A percentile compares a stretch with the other conserved stretches of the same genome.
Evolutionary conservation across 2,329 filamentous ascomycete genomes (phyloP).

Genomic region (Trichophyton schoenleinii): DNA sequence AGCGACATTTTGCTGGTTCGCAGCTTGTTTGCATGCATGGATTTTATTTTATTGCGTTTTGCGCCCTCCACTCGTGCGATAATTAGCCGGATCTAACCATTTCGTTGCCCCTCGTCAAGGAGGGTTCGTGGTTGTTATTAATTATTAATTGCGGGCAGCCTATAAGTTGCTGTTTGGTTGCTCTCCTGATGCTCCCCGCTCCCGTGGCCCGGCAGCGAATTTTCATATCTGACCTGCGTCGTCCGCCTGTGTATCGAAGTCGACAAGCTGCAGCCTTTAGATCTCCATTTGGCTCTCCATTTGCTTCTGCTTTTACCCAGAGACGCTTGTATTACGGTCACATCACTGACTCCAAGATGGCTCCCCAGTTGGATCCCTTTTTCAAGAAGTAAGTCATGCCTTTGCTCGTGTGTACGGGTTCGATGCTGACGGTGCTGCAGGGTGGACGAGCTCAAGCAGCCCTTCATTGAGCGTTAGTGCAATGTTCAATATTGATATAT

Average conservation of each 20-base stretch:
- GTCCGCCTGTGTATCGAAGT: neutral
- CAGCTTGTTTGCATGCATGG: too few species aligned
- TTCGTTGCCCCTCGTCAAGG: neutral
- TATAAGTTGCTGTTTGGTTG: neutral
- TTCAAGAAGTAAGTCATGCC: constrained; percentile 56
- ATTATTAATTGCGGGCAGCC: neutral
- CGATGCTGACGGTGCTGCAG: constrained; percentile 15
- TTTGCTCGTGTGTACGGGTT: neutral
- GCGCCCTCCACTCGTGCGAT: neutral
- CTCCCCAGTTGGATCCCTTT: constrained; percentile 77
- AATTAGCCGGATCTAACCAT: constrained; percentile 5
- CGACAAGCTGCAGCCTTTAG: too few species aligned
- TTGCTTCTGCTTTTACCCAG: neutral
- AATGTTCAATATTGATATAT: neutral
- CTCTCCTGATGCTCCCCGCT: constrained; percentile 14
- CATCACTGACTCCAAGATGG: constrained; percentile 54
- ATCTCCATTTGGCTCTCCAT: neutral
- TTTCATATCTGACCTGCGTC: neutral
- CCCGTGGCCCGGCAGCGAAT: neutral
- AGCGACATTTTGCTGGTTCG: neutral
- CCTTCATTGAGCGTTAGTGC: constrained; percentile 66
- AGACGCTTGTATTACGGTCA: constrained; percentile 32
- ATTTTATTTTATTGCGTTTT: neutral
- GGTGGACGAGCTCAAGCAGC: constrained; percentile 63
- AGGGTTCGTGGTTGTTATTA: neutral